Base-by-base conservation (phyloP, 306 rosid genomes). In the Nissolia schottii region DNA sequence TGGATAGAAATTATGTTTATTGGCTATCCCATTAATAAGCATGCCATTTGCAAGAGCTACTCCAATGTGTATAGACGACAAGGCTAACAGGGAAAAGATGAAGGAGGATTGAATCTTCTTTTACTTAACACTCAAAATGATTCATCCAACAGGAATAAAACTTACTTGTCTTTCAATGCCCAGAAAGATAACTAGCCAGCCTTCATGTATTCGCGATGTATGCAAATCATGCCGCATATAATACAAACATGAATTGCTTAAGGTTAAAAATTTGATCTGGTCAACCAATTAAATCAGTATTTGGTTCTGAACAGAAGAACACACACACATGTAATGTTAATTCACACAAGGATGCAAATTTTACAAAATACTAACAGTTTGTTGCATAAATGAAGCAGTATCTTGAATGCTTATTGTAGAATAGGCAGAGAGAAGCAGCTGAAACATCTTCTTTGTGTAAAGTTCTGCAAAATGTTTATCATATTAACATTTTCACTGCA, bases 371-470 rank as follows among this genome's bases (percentile, higher is more conserved):
- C 89, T 92, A 81, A 92, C 96, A 91, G 56, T 73, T 88, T 76
- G 80, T 86, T 49, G 90, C 90, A 75, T 82, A 81, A 89, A 95
- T 82, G 81, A 78, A 79, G 96, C 93, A 41, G 92, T 43, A 68
- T 91, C 93, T 41, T 81, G 83, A 78, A 95, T 58, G 80, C 90
- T 84, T 85, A 95, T 89, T 14, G 97, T 89, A 41, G 97, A 95
- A 84, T 89, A 95, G 23, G 97, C 99, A 71, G 96, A 86, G 78
- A 77, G 81, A 79, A 95, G 78, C 71, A 95, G 82, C 86, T 87
- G 91, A 88, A 91, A 95, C 86, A 89, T 85, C 87, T 83, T 84
- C 82, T 81, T 88, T 31, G 91, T 88, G 87, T 89, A 89, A 71
- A 88, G 96, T 59, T 88, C 96, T 95, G 93, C 65, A 86, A 73